Conservation (phyloP, 176 grass and related monocot species). For the Lolium perenne region DNA sequence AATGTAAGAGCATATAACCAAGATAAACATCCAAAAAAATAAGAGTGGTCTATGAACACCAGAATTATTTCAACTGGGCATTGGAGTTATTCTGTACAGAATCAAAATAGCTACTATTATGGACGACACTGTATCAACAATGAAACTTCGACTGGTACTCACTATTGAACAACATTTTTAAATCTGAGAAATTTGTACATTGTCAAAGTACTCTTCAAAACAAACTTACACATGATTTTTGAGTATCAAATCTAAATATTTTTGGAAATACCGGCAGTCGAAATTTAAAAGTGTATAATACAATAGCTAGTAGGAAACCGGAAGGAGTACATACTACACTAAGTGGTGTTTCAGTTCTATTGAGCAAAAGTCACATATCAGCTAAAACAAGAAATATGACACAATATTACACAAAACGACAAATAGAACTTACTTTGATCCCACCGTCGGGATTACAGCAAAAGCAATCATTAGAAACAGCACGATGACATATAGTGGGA, state of each 20-base stretch:
- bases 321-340: not conserved
- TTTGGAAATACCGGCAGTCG: too few species aligned
- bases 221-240: not conserved
- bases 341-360: conserved; percentile 30
- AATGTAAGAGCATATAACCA: conserved; percentile 24
- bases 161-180: not conserved
- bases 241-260: not conserved
- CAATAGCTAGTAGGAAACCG: too few species aligned
- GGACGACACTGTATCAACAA: not conserved
- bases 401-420: conserved; percentile 35
- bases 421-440: conserved; percentile 75
- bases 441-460: conserved; percentile 91
- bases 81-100: conserved; percentile 13
- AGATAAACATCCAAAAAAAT: not conserved
- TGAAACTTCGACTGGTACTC: not conserved
- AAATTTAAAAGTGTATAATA: too few species aligned
- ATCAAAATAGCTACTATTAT: not conserved
- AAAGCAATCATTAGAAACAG: conserved; percentile 79
- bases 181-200: not conserved
- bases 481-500: conserved; percentile 72
- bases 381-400: not conserved
- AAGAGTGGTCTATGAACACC: not conserved
- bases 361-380: conserved; percentile 35
- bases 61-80: conserved; percentile 15
- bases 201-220: not conserved